These are phyloP conservation scores for Fomitopsis pulvina DNA, from an alignment of 768 basidiomycete species.

Conservation along the genomic window DNA sequence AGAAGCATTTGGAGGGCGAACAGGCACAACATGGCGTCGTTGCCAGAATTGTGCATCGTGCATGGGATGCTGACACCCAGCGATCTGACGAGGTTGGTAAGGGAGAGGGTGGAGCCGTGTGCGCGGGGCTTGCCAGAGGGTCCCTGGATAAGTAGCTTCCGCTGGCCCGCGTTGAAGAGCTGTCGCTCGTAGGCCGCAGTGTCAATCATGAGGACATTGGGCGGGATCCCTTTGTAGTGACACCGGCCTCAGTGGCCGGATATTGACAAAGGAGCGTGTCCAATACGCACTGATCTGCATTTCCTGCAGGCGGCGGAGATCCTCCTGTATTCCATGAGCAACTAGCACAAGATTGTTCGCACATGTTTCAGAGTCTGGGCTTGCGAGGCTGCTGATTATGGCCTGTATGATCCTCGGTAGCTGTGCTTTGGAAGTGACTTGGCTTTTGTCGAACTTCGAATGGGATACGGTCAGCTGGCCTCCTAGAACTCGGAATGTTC, in stretches of 20 bases:
- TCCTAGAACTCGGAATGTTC: constrained; percentile 5
- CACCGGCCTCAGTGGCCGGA: constrained; percentile 1
- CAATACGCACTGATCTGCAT: constrained; percentile 68
- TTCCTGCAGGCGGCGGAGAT: constrained; percentile 61
- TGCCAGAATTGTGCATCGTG: constrained; percentile 67
- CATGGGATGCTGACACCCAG: constrained; percentile 39
- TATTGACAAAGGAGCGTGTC: constrained; percentile 3
- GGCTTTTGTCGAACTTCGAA: constrained; percentile 70
- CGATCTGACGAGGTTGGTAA: constrained; percentile 57
- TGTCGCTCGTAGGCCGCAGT: constrained; percentile 56
- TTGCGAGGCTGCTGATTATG: constrained; percentile 65
- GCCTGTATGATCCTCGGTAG: constrained; percentile 69
- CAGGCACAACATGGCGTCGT: constrained; percentile 67
- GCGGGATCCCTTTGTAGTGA: constrained; percentile 51
- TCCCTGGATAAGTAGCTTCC: constrained; percentile 57
- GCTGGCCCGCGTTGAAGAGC: constrained; percentile 50
- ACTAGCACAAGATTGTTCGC: constrained; percentile 69
- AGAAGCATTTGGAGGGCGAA: constrained; percentile 65
- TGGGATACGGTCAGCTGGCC: background rate
- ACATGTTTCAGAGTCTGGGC: constrained; percentile 69
- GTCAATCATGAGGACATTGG: constrained; percentile 66
- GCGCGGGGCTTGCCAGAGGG: constrained; percentile 47
- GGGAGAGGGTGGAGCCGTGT: constrained; percentile 50
- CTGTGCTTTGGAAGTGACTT: constrained; percentile 58
- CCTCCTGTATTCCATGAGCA: constrained; percentile 50